Evolutionary conservation across 1,284 basidiomycete species (phyloP).

Genomic region (Puccinia polysora): DNA sequence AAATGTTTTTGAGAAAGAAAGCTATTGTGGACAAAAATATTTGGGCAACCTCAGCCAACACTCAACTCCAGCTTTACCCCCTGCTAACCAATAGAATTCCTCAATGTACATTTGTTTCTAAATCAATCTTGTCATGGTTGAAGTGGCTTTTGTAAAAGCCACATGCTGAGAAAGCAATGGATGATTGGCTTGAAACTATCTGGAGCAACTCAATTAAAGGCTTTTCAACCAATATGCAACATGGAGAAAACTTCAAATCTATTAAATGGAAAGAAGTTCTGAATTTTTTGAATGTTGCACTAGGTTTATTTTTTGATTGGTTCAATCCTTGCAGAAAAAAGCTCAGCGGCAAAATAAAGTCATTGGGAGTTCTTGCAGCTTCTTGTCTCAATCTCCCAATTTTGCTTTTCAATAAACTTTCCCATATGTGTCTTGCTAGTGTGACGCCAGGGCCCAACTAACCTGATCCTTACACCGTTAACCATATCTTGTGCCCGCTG

Average conservation of each 20-base stretch:
- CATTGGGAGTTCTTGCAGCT: slow-evolving; percentile 3
- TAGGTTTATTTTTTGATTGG: slow-evolving; percentile 33
- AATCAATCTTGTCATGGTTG: too few species aligned
- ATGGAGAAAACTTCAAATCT: background rate
- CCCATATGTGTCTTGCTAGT: slow-evolving; percentile 5
- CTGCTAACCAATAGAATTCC: too few species aligned
- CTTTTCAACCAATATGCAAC: background rate
- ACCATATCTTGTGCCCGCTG: slow-evolving; percentile 12
- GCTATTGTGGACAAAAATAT: too few species aligned
- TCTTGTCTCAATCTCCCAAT: slow-evolving; percentile 25
- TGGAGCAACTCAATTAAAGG: background rate
- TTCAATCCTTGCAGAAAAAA: slow-evolving; percentile 31
- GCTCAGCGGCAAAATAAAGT: background rate
- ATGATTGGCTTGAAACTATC: background rate
- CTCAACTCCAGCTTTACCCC: too few species aligned
- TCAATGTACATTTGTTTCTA: too few species aligned
- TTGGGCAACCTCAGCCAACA: too few species aligned
- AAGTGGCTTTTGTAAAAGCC: too few species aligned
- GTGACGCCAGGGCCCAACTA: slow-evolving; percentile 12
- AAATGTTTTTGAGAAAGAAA: too few species aligned
- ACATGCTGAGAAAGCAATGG: background rate
- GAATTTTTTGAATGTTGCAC: background rate
- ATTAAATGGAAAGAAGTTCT: background rate
- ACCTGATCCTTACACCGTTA: slow-evolving; percentile 3
- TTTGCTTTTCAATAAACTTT: background rate